Evolutionary conservation across 805 yeast genomes (phyloP), one percentile per base, ranked within the genome.

Genomic region (Yamadazyma sp.): DNA sequence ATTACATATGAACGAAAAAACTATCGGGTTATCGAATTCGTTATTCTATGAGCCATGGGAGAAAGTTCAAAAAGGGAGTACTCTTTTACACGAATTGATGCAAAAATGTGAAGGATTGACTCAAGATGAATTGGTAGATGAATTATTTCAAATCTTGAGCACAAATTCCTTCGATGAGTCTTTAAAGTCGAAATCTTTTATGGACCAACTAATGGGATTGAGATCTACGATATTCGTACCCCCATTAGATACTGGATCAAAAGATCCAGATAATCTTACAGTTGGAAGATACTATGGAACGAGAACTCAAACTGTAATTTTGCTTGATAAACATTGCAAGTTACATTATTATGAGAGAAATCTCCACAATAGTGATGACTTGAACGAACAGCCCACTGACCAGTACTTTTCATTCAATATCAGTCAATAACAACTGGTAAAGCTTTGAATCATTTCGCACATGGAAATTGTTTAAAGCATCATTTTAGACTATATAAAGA

Each of bases 301-400:
- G 0, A 62, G 96, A 36, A 85, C 96, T 0, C 96, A 88, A 55
- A 86, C 95, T 0, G 73, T 87, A 2, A 68, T 87, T 3, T 47
- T 86, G 15, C 68, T 84, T 7, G 77, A 75, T 49, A 70, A 66
- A 39, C 50, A 25, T 69, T 85, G 48, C 38, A 60, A 23, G 9
- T 58, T 83, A 14, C 71, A 73, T 31, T 85, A 83, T 55, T 61
- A 73, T 10, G 96, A 88, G 52, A 63, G 68, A 31, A 75, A 76
- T 37, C 47, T 83, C 13, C 82, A 80, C 47, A 58, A 69, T n/a
- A 50, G 66, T 9, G 80, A 76, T 47, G 31, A 26, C 23, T 36
- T 36, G 14, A 7, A 6, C 3, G 21, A 36, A 4, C 3, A 12
- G 9, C 16, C 27, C 24, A 20, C n/a, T 4, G 16, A 25, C 20